A percentile compares a stretch with the other conserved stretches of the same genome.
Conservation (phyloP, 345 rosid species). For the Isatis tinctoria region DNA sequence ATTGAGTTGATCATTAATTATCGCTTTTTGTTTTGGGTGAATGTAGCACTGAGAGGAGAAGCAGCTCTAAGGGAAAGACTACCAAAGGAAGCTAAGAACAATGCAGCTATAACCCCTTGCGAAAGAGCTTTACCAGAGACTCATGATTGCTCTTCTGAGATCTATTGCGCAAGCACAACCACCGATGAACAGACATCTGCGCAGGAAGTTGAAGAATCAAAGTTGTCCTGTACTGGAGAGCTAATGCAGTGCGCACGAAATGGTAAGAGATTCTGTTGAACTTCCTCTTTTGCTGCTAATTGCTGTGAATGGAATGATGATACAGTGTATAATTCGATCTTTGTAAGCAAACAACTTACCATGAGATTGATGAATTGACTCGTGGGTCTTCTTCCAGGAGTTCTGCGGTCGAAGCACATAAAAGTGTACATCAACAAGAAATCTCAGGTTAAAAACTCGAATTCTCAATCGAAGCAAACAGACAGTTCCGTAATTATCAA, state of each 20-base stretch:
- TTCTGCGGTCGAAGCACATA: conserved; percentile 52
- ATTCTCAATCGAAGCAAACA: background rate
- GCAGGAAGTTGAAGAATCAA: conserved; percentile 35
- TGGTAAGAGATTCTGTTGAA: conserved; percentile 42
- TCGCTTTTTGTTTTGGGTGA: background rate
- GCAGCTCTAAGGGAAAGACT: conserved; percentile 66
- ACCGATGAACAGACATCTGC: conserved; percentile 3
- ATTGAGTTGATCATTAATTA: background rate
- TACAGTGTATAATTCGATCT: background rate
- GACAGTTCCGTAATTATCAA: background rate
- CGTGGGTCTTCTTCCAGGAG: conserved; percentile 49
- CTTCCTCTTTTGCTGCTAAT: background rate
- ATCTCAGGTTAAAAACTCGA: conserved; percentile 51
- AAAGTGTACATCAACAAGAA: conserved; percentile 67
- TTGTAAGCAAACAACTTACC: background rate
- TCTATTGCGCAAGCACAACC: conserved; percentile 3
- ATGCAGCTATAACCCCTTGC: conserved; percentile 76
- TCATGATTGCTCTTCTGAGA: conserved; percentile 28
- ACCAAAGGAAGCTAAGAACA: conserved; percentile 87
- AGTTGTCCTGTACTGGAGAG: conserved; percentile 59
- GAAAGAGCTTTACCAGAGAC: conserved; percentile 52
- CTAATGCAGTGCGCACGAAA: conserved; percentile 61
- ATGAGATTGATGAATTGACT: background rate
- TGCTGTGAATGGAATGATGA: background rate
- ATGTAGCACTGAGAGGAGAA: conserved; percentile 92